phyloP scores from a whole-genome alignment of 345 rosid species.

The Cochlearia excelsa region DNA sequence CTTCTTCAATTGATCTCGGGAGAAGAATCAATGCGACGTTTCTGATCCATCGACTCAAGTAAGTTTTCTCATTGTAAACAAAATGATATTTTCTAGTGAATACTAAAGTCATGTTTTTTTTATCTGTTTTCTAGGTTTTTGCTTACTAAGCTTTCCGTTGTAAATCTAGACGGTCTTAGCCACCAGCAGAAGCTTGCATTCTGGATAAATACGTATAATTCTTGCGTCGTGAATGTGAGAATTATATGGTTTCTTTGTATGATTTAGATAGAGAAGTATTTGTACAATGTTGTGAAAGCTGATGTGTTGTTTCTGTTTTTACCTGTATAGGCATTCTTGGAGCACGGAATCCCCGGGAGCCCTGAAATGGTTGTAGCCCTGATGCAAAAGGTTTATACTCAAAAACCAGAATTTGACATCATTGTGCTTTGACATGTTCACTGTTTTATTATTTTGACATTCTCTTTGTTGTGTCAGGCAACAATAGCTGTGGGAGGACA shows the following conservation, averaged over 20 bases:
- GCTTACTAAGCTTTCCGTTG: slow-evolving; percentile 68
- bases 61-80: slow-evolving; percentile 23
- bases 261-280: neutral
- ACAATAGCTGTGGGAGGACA: slow-evolving; percentile 70
- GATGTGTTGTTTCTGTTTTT: neutral
- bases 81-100: neutral
- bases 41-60: slow-evolving; percentile 75
- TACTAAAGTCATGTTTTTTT: slow-evolving; percentile 23
- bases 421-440: neutral
- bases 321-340: slow-evolving; percentile 61
- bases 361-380: slow-evolving; percentile 79
- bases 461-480: slow-evolving; percentile 54
- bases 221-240: slow-evolving; percentile 83
- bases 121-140: slow-evolving; percentile 47
- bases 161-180: slow-evolving; percentile 59
- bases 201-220: slow-evolving; percentile 89
- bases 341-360: slow-evolving; percentile 69
- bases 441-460: neutral
- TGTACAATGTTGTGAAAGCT: neutral
- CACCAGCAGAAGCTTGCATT: slow-evolving; percentile 97
- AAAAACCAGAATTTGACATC: slow-evolving; percentile 11
- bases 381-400: slow-evolving; percentile 72
- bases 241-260: neutral
- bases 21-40: slow-evolving; percentile 51
- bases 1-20: slow-evolving; percentile 56